Percentiles rank a stretch among this genome's conserved stretches.
These are phyloP conservation scores for Atkinsonella hypoxylon DNA, from an alignment of 2,329 filamentous ascomycete species.

Conservation along the genomic window DNA sequence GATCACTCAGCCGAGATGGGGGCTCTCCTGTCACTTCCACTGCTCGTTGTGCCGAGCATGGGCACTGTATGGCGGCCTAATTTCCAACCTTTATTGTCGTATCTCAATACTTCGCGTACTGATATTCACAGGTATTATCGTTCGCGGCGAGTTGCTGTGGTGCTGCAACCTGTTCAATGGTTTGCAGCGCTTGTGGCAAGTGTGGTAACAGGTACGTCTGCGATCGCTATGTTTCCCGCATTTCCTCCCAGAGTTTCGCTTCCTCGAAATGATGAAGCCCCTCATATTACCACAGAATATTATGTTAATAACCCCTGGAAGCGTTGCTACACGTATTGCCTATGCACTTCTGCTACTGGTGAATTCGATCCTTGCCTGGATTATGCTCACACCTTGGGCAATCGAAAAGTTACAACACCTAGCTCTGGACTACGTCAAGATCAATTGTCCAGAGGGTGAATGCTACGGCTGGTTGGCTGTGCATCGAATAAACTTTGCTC, in stretches of 20 bases:
- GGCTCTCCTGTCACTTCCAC: slow-evolving; percentile 76
- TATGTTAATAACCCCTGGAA: slow-evolving; percentile 20
- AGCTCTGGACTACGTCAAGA: slow-evolving; percentile 90
- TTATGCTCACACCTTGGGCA: slow-evolving; percentile 98
- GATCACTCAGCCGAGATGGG: slow-evolving; percentile 50
- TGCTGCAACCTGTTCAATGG: slow-evolving; percentile 88
- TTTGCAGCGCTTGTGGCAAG: slow-evolving; percentile 92
- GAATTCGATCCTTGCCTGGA: slow-evolving; percentile 96
- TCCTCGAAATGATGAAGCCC: background rate
- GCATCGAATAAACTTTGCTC: slow-evolving; percentile 94
- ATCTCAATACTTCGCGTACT: slow-evolving; percentile 4
- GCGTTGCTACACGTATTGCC: slow-evolving; percentile 92
- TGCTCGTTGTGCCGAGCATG: slow-evolving; percentile 77
- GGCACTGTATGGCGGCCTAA: slow-evolving; percentile 57
- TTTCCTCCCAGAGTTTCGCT: background rate
- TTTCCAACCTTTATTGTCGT: background rate
- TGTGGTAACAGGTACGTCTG: slow-evolving; percentile 73
- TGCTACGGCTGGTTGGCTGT: slow-evolving; percentile 96
- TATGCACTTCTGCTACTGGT: slow-evolving; percentile 89
- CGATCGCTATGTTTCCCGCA: slow-evolving; percentile 4
- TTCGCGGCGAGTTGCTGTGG: slow-evolving; percentile 87
- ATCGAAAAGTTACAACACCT: slow-evolving; percentile 90
- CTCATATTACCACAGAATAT: no score
- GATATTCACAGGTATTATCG: slow-evolving; percentile 49
- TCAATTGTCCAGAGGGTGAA: slow-evolving; percentile 78